A percentile compares a stretch with the other conserved stretches of the same genome.
Conservation (phyloP, 257 asterid genomes). For the Solanum clarkiae region DNA sequence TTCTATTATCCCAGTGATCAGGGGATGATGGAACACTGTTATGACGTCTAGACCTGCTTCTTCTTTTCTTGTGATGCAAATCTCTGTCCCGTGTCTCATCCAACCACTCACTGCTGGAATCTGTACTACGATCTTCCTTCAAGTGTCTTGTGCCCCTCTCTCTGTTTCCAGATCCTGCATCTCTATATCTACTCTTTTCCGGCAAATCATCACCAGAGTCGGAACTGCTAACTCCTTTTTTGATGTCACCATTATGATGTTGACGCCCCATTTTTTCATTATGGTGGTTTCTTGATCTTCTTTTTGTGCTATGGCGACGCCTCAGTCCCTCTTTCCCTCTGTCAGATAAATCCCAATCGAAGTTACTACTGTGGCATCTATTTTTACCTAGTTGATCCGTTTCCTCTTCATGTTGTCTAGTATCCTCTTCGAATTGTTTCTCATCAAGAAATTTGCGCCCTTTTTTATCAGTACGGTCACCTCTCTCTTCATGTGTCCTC, state of each 20-base stretch:
- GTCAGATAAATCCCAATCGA: constrained; percentile 21
- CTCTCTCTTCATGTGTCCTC: constrained; percentile 11
- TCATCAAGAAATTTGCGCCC: constrained; percentile 15
- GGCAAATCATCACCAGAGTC: constrained; percentile 7
- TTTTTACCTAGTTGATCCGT: constrained; percentile 9
- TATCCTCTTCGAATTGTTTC: constrained; percentile 9
- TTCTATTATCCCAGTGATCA: constrained; percentile 19
- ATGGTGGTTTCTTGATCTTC: constrained; percentile 5
- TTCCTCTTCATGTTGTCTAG: constrained; percentile 11
- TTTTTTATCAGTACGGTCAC: constrained; percentile 13
- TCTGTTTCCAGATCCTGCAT: constrained; percentile 2
- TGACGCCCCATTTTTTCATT: constrained; percentile 7
- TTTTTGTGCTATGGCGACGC: constrained; percentile 10
- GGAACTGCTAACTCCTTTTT: constrained; percentile 1
- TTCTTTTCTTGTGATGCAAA: neutral
- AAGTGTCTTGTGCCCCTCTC: constrained; percentile 17
- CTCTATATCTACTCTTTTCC: constrained; percentile 11
- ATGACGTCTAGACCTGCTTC: neutral
- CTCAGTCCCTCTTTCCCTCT: constrained; percentile 10
- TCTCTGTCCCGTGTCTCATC: constrained; percentile 1
- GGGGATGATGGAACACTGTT: constrained; percentile 16
- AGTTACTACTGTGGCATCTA: constrained; percentile 18
- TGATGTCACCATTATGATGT: constrained; percentile 3
- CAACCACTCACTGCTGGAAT: constrained; percentile 10
- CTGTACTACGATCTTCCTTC: constrained; percentile 3